These are phyloP conservation scores for Russula lepida DNA, from an alignment of 768 basidiomycete genomes.

Conservation along the genomic window DNA sequence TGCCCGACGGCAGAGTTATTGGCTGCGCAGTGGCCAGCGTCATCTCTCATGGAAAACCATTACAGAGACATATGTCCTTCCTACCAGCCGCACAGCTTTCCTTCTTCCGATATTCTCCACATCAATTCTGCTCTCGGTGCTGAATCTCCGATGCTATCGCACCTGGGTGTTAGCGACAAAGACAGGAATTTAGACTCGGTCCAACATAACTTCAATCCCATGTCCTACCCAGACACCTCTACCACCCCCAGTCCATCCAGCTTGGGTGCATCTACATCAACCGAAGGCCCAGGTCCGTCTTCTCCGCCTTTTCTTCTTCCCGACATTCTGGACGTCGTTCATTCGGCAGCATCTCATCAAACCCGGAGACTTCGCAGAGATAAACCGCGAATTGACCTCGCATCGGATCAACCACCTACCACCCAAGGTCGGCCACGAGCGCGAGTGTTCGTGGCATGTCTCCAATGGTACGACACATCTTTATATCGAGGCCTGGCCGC, in stretches of 20 bases:
- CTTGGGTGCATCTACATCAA: not conserved
- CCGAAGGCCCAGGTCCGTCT: not conserved
- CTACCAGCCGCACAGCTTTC: not conserved
- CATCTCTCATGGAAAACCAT: not conserved
- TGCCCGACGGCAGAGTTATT: not conserved
- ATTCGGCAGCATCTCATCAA: not conserved
- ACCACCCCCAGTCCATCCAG: not conserved
- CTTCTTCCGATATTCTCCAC: not conserved
- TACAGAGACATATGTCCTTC: not conserved
- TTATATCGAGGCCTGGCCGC: not conserved
- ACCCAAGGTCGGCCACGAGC: constrained; percentile 71
- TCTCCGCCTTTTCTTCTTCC: not conserved
- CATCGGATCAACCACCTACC: constrained; percentile 70
- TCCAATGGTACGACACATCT: constrained; percentile 52
- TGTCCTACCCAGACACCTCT: not conserved
- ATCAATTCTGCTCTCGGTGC: not conserved
- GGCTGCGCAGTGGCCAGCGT: not conserved
- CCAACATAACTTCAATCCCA: not conserved
- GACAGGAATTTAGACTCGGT: not conserved
- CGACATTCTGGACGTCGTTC: not conserved
- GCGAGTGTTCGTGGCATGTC: constrained; percentile 70
- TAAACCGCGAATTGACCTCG: constrained; percentile 54
- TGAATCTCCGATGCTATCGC: not conserved
- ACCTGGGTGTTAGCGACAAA: not conserved
- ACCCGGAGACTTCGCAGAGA: constrained; percentile 13